Conservation (phyloP, 2,329 filamentous ascomycete genomes). For the Cytospora piceicola region DNA sequence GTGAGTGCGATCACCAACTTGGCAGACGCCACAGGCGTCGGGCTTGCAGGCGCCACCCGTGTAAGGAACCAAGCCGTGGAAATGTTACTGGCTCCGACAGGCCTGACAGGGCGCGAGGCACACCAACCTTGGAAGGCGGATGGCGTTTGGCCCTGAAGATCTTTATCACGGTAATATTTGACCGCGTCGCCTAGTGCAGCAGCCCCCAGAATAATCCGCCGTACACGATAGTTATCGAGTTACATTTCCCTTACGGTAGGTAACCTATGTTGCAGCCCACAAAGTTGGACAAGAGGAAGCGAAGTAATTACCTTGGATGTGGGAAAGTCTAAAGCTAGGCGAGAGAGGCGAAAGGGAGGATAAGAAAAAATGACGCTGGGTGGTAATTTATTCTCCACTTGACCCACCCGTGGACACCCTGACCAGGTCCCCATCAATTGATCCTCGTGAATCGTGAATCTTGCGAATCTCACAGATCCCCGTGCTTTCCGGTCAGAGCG, state of each 20-base stretch:
- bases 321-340: neutral
- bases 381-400: neutral
- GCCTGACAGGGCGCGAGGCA: neutral
- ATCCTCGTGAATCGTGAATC: neutral
- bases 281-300: neutral
- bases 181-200: neutral
- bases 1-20: slow-evolving; percentile 1
- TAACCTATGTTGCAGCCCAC: too few relatives aligned
- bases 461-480: slow-evolving; percentile 1
- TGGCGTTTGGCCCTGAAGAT: slow-evolving; percentile 18
- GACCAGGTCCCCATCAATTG: neutral
- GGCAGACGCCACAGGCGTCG: slow-evolving; percentile 19
- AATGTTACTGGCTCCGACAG: too few relatives aligned
- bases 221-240: too few relatives aligned
- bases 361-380: neutral
- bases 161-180: neutral
- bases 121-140: neutral
- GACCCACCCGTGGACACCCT: neutral
- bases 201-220: neutral
- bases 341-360: neutral
- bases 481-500: neutral
- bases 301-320: neutral
- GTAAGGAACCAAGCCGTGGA: slow-evolving; percentile 6
- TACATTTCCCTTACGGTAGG: too few relatives aligned
- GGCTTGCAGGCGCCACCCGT: slow-evolving; percentile 10